These are phyloP conservation scores for Anisodus tanguticus DNA, from an alignment of 257 asterid species.

Conservation along the genomic window DNA sequence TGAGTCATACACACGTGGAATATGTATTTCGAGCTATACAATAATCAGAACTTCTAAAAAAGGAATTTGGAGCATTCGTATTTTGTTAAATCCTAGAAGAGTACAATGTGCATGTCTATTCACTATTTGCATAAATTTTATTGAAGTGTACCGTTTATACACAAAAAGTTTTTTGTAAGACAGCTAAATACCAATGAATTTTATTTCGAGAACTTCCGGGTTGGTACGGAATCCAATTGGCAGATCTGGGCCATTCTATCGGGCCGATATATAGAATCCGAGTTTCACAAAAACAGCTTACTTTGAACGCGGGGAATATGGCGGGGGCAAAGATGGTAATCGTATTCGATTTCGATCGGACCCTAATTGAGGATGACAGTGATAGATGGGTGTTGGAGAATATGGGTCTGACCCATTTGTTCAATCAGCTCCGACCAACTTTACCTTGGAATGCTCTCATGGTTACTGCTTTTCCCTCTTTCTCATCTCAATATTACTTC, in stretches of 20 bases:
- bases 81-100: no score
- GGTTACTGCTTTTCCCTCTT: conserved; percentile 46
- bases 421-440: conserved; percentile 62
- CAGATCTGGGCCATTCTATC: neutral
- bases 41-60: no score
- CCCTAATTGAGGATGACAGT: conserved; percentile 77
- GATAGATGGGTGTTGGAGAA: conserved; percentile 75
- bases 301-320: neutral
- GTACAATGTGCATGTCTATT: no score
- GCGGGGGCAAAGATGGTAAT: conserved; percentile 40
- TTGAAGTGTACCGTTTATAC: neutral
- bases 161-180: neutral
- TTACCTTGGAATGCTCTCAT: conserved; percentile 54
- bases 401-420: conserved; percentile 65
- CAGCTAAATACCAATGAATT: neutral
- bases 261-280: no score
- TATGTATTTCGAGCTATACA: no score
- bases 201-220: neutral
- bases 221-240: neutral
- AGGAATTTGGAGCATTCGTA: no score
- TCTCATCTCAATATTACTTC: neutral
- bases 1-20: no score
- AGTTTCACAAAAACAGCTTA: neutral
- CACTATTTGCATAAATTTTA: no score
- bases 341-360: conserved; percentile 74